Evolutionary conservation across 1,284 basidiomycete genomes (phyloP).

Genomic region (Tylopilus sp.): DNA sequence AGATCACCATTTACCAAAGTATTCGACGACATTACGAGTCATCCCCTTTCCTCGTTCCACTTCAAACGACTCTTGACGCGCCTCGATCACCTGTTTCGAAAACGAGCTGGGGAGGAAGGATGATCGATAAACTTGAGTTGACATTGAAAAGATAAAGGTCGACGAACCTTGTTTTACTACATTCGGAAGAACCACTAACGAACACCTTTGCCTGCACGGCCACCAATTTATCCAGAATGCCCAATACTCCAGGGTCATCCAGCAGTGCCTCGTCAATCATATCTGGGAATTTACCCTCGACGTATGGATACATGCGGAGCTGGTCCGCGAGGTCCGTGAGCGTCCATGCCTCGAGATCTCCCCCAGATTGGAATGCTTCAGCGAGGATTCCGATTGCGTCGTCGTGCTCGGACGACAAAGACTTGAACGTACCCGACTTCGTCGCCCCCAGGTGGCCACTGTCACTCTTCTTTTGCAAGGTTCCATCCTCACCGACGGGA

Average conservation of each 20-base stretch:
- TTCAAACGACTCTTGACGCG: conserved; percentile 24
- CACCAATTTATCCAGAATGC: conserved; percentile 62
- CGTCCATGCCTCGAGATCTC: conserved; percentile 51
- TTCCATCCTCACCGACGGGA: no score
- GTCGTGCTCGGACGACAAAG: conserved; percentile 48
- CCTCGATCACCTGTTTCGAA: conserved; percentile 40
- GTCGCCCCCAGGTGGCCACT: background rate
- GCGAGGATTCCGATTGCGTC: conserved; percentile 54
- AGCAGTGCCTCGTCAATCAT: conserved; percentile 46
- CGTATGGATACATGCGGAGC: conserved; percentile 34
- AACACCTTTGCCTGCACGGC: conserved; percentile 56
- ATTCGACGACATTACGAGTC: conserved; percentile 37
- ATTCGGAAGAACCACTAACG: conserved; percentile 54
- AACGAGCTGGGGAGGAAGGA: conserved; percentile 27
- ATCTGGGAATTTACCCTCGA: conserved; percentile 29
- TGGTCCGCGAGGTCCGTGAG: conserved; percentile 52
- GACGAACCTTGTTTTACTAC: conserved; percentile 50
- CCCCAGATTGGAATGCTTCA: conserved; percentile 52
- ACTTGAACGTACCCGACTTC: conserved; percentile 57
- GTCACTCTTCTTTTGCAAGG: no score
- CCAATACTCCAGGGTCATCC: conserved; percentile 56
- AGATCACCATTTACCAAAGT: conserved; percentile 35
- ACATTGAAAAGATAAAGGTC: no score
- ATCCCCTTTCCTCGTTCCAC: conserved; percentile 8
- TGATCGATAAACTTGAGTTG: no score